These are phyloP conservation scores for Puccinia novopanici DNA, from an alignment of 1,284 basidiomycete genomes.

Conservation along the genomic window DNA sequence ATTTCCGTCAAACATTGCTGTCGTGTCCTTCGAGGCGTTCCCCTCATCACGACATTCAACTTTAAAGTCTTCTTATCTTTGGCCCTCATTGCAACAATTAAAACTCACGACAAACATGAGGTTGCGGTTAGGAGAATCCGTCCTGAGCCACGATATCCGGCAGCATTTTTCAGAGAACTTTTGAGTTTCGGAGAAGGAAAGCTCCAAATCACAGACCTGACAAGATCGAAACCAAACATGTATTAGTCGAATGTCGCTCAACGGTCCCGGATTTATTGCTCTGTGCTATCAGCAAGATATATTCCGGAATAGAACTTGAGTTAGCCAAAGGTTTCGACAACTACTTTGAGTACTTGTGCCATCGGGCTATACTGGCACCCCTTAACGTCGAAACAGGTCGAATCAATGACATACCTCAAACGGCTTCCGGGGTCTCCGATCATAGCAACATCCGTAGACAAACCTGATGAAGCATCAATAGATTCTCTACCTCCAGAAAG, in stretches of 20 bases:
- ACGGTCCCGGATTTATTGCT: not conserved
- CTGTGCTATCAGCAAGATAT: not conserved
- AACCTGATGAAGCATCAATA: not conserved
- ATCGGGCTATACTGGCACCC: not conserved
- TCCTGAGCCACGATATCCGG: not conserved
- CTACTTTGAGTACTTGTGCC: not conserved
- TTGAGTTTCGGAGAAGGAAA: not conserved
- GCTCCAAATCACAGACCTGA: not conserved
- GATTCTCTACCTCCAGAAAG: not conserved
- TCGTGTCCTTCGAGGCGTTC: not conserved
- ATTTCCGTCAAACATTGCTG: constrained; percentile 23
- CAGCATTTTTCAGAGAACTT: not conserved
- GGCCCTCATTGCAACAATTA: not conserved
- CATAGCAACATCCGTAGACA: not conserved
- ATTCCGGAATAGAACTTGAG: not conserved
- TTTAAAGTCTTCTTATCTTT: not conserved
- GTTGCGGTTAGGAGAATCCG: not conserved
- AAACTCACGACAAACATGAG: not conserved
- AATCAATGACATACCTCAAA: not conserved
- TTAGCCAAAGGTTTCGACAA: too few species aligned
- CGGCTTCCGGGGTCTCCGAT: not conserved
- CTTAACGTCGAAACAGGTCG: not conserved
- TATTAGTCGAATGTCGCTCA: too few species aligned
- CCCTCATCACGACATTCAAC: not conserved
- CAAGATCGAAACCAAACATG: too few species aligned